Evolutionary conservation across 2,329 filamentous ascomycete genomes (phyloP), one percentile per base, ranked within the genome.

Genomic region (Stachybotrys elegans): DNA sequence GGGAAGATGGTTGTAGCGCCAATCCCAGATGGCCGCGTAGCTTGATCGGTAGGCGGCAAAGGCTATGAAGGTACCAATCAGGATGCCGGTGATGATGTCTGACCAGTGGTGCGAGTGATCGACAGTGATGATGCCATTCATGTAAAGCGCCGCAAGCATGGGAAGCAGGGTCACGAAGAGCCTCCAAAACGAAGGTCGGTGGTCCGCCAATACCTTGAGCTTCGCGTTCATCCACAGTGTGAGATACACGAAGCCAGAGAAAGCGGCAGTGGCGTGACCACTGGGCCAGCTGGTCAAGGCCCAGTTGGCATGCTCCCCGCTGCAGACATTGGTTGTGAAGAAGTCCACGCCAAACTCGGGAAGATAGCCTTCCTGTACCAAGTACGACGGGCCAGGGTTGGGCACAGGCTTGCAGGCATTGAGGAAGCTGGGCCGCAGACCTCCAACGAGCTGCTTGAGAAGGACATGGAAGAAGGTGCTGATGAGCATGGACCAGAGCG

Each of bases 191-290:
- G 77, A 71, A 0, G 83, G 76, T 46, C 83, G 80, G 57, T 84
- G 78, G 58, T 85, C 81, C 17, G 75, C 70, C 66, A 78, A 86
- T 41, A 86, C 75, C 65, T 87, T 87, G 31, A 88, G 67, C 65
- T 88, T 87, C 25, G 81, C 83, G 55, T 87, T 86, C 21, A 86
- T 68, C 66, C 85, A 88, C 11, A 87, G 67, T 51, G 74, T 82
- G 7, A 87, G 63, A 56, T 79, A 87, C 7, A 81, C 70, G 48
- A 79, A 80, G 2, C 78, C 79, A 0, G 81, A 79, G 46, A 81
- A 84, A 0, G 80, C 79, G 2, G 78, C 79, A 0, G 81, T 81
- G 1, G 81, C 75, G 59, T 88, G 84, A 1, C 84, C 84, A 6
- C 79, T 84, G 0, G 84, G 84, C 53, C 88, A 84, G 2, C 76